These are phyloP conservation scores for Raphanus raphanistrum DNA, from an alignment of 345 rosid genomes.

Conservation along the genomic window DNA sequence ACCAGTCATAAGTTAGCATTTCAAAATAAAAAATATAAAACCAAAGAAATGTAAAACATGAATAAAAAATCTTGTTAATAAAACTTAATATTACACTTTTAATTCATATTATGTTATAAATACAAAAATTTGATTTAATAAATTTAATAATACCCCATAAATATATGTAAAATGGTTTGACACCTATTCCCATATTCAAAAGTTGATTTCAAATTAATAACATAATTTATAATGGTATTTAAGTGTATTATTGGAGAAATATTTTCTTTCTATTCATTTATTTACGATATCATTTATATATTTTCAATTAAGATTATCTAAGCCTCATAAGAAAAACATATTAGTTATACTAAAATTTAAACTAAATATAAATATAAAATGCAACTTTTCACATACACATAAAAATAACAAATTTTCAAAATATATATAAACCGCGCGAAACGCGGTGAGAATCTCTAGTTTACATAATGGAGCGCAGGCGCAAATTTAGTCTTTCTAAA, in stretches of 20 bases:
- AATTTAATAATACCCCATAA: background rate
- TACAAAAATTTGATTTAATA: background rate
- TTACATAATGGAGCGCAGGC: too few relatives aligned
- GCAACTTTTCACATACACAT: too few relatives aligned
- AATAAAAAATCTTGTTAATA: background rate
- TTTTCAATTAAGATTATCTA: background rate
- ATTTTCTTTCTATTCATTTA: background rate
- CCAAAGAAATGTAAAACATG: background rate
- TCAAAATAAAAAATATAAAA: background rate
- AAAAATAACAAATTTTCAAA: too few relatives aligned
- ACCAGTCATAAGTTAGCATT: background rate
- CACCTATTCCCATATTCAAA: background rate
- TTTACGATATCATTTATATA: background rate
- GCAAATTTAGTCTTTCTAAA: too few relatives aligned
- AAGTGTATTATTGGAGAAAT: background rate
- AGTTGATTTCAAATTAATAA: background rate
- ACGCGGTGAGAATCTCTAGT: too few relatives aligned
- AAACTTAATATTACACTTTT: background rate
- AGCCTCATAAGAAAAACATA: background rate
- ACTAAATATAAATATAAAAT: too few relatives aligned
- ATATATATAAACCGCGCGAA: too few relatives aligned
- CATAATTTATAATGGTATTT: background rate
- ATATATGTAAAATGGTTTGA: background rate
- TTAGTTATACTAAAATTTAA: too few relatives aligned
- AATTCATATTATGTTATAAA: background rate